Base-by-base conservation (phyloP, 2,329 filamentous ascomycete genomes). In the Immersiporthe knoxdaviesiana region DNA sequence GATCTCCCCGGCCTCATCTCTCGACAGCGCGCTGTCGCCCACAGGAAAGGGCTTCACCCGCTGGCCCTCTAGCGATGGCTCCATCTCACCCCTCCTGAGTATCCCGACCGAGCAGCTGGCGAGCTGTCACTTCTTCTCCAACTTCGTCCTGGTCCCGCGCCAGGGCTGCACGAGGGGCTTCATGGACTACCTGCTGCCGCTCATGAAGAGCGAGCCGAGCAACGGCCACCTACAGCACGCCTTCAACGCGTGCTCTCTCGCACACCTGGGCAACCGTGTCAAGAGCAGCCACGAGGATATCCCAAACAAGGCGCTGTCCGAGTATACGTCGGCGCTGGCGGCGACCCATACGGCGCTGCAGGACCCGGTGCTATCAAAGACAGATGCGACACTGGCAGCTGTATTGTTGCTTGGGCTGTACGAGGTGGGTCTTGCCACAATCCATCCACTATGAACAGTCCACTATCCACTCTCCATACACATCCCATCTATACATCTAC, bases 321-420 rank as follows among this genome's bases (percentile, higher is more conserved):
- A 85, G 72, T 90, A 90, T 73, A 83, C 83, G 5, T 83, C 82
- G 74, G 88, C 88, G 1, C 78, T 90, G 66, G 80, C 81, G 0
- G 79, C 81, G 8, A 87, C 85, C 0, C 86, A 87, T 70, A 72
- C 79, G 0, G 87, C 88, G 4, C 78, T 91, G 16, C 80, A 81
- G 68, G 83, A 88, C 68, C 83, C 84, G 0, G 79, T 79, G 18
- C 75, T 78, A 65, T 83, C 84, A 65, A 84, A 81, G 69, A 79
- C 83, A n/a, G 88, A 91, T 74, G 81, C 82, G 16, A 89, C 88
- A 0, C 74, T 91, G 16, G 88, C 86, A 2, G 83, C 88, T 0
- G 87, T 90, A 21, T 77, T 91, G 41, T 78, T 90, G 69, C 75
- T 91, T 35, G 86, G 87, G 0, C 79, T 90, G 30, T 91, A 88